These are phyloP conservation scores for Penicillium herquei DNA, from an alignment of 495 filamentous ascomycete genomes.

Conservation along the genomic window DNA sequence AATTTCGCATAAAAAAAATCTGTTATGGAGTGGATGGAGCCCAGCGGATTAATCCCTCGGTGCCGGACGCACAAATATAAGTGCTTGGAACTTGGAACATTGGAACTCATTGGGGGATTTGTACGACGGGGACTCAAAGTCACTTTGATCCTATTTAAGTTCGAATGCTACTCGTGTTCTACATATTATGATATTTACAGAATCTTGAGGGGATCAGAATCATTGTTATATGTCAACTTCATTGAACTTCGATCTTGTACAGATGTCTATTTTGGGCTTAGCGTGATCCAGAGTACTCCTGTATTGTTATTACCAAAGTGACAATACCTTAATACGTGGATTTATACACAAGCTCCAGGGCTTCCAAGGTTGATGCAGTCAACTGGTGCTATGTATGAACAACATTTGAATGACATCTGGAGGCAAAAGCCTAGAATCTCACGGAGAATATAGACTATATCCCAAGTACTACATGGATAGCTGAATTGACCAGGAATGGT, in stretches of 20 bases:
- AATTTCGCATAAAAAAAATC: slow-evolving; percentile 16
- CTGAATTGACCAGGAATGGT: no score
- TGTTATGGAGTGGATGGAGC: slow-evolving; percentile 8
- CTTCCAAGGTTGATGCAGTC: no score
- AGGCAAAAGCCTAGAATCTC: no score
- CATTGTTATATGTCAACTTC: no score
- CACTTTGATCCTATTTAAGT: no score
- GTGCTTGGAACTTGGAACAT: not conserved
- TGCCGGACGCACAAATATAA: slow-evolving; percentile 10
- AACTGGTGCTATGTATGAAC: not conserved
- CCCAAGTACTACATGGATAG: no score
- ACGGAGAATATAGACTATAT: no score
- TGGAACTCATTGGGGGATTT: not conserved
- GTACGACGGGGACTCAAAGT: no score
- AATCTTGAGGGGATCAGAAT: no score
- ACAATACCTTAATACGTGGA: not conserved
- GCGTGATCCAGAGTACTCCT: not conserved
- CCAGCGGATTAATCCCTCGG: slow-evolving; percentile 13
- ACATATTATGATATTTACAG: no score
- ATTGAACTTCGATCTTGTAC: not conserved
- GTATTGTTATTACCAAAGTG: not conserved
- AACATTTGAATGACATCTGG: not conserved
- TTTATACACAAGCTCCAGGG: no score
- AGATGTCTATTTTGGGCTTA: not conserved
- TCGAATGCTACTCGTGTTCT: no score